These are phyloP conservation scores for Rhamnella rubrinervis DNA, from an alignment of 331 rosid species.

Conservation along the genomic window DNA sequence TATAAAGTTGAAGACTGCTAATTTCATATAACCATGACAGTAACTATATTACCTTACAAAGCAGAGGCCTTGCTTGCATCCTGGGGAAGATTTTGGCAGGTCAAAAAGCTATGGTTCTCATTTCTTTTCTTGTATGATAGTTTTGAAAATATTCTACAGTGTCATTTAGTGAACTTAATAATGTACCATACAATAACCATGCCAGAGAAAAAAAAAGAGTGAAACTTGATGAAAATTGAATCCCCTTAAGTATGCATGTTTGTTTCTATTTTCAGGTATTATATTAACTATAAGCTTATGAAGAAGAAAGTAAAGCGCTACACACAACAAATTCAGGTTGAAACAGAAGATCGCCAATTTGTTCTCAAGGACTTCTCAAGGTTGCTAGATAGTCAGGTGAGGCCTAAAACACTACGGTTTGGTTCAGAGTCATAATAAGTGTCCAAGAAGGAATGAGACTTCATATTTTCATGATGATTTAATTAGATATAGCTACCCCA, in stretches of 20 bases:
- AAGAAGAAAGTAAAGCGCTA: conserved; percentile 46
- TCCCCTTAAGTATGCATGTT: background rate
- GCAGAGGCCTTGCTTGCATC: too few species aligned
- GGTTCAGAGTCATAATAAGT: background rate
- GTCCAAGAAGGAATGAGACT: background rate
- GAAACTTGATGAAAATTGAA: background rate
- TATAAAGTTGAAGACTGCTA: too few species aligned
- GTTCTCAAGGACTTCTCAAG: conserved; percentile 50
- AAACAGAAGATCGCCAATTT: conserved; percentile 22
- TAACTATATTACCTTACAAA: too few species aligned
- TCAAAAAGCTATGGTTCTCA: too few species aligned
- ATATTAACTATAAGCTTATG: conserved; percentile 45
- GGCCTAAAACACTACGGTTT: background rate
- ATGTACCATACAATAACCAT: background rate
- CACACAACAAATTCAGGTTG: conserved; percentile 36
- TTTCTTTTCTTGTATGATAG: too few species aligned
- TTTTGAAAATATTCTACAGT: too few species aligned
- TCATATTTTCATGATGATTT: background rate
- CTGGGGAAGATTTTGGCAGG: too few species aligned
- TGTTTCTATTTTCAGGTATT: conserved; percentile 27
- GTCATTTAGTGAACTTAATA: too few species aligned
- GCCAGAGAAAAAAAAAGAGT: background rate
- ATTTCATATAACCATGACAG: too few species aligned
- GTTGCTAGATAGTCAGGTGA: conserved; percentile 45
- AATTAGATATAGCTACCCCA: background rate